Evolutionary conservation across 805 yeast species (phyloP), one percentile per base, ranked within the genome.

Genomic region (Myxozyma lipomycoides): DNA sequence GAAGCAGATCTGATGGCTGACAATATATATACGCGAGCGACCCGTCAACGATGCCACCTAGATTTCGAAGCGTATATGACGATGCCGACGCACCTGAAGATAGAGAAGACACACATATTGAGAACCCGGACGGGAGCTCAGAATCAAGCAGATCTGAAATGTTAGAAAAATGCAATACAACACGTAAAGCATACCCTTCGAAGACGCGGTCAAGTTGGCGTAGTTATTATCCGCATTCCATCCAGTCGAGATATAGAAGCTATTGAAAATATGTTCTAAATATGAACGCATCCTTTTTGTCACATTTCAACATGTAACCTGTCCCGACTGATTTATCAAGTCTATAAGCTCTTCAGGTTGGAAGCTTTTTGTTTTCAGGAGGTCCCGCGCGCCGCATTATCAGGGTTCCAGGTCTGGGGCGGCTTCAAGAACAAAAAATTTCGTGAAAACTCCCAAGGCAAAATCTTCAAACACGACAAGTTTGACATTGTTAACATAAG

Each of bases 171-270:
- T 24, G 37, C 23, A 48, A 50, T 43, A 17, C 12, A 21, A 12
- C 12, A 9, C 12, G 17, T 18, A 15, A 22, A n/a, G 23, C 42
- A 9, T 40, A 47, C 78, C 79, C 49, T 74, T 76, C 0, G 91
- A 79, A 0, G 89, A 81, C n/a, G 83, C 82, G 1, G 83, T 78
- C 19, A 91, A 74, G 60, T 83, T 80, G 46, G 88, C 83, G 63
- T 84, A 88, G 32, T 85, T 77, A 66, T 84, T 84, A 57, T 86
- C 87, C 50, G 79, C 78, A 60, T 83, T 81, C 97, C 97, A 90
- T 3, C 76, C 76, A 1, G 95, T 82, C 22, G 83, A 66, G 35
- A 73, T 68, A 65, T 83, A 78, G 69, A 86, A 91, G 59, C 86
- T 78, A 67, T 77, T 74, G 60, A 83, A 83, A 28, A 91, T 78